These are phyloP conservation scores for Cryptococcus maquisensis DNA, from an alignment of 1,284 basidiomycete species.

Conservation along the genomic window DNA sequence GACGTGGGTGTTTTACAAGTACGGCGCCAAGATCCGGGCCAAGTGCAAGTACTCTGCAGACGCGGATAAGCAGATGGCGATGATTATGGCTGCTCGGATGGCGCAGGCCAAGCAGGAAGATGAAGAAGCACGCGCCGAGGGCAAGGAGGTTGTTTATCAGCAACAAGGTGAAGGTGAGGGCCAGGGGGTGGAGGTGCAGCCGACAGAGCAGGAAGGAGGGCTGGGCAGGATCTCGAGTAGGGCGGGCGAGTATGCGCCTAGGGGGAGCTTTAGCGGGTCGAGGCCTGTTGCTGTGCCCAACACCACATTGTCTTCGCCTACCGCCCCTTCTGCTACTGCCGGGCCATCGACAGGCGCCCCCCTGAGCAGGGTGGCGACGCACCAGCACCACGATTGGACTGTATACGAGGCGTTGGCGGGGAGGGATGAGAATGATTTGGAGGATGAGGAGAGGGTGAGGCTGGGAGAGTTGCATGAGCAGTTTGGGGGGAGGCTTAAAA, in stretches of 20 bases:
- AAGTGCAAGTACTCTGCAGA: conserved; percentile 53
- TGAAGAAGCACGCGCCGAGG: conserved; percentile 15
- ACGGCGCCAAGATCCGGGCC: conserved; percentile 58
- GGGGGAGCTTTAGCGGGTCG: too few species aligned
- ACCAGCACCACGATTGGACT: conserved; percentile 28
- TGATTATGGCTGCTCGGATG: conserved; percentile 38
- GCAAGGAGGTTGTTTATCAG: conserved; percentile 2
- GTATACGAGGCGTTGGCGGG: conserved; percentile 33
- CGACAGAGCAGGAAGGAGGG: conserved; percentile 16
- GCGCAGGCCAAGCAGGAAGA: conserved; percentile 17
- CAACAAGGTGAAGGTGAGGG: background rate
- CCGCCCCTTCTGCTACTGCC: background rate
- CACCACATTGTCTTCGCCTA: background rate
- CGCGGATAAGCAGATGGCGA: conserved; percentile 34
- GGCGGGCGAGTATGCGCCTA: conserved; percentile 3
- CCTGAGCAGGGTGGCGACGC: conserved; percentile 6
- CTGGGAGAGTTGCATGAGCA: conserved; percentile 28
- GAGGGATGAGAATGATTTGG: conserved; percentile 35
- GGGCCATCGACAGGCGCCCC: background rate
- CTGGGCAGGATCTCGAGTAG: conserved; percentile 9
- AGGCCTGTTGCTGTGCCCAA: background rate
- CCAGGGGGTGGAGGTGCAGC: conserved; percentile 7
- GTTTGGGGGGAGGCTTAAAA: conserved; percentile 27
- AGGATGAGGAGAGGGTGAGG: conserved; percentile 34
- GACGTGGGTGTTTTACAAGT: conserved; percentile 53